Evolutionary conservation across 805 yeast species (phyloP).

Genomic region (Debaryomyces maramus): DNA sequence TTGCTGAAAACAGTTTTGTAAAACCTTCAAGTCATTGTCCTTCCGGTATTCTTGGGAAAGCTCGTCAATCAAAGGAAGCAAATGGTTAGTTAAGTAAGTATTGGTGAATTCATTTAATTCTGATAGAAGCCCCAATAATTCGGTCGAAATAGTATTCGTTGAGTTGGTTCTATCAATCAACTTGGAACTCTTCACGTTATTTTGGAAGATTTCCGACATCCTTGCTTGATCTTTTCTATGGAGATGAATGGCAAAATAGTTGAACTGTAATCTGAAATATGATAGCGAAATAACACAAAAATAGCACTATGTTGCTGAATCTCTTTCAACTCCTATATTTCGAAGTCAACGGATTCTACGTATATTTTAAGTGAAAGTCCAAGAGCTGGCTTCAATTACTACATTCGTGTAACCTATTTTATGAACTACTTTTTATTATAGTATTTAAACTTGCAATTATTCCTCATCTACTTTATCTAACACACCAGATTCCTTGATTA

Average conservation of each 20-base stretch:
- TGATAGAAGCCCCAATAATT: conserved; percentile 21
- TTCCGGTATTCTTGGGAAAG: neutral
- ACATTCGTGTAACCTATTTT: neutral
- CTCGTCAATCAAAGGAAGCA: conserved; percentile 9
- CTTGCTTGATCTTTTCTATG: neutral
- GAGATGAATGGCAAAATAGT: too few relatives aligned
- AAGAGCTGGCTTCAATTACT: too few relatives aligned
- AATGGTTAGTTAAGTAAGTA: conserved; percentile 20
- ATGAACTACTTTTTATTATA: conserved; percentile 4
- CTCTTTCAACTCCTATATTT: too few relatives aligned
- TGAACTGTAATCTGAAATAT: neutral
- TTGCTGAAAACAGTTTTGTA: conserved; percentile 24
- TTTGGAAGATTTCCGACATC: conserved; percentile 8
- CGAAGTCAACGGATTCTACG: too few relatives aligned
- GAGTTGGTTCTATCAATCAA: conserved; percentile 20
- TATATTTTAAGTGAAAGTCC: too few relatives aligned
- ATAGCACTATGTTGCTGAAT: too few relatives aligned
- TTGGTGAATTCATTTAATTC: conserved; percentile 22
- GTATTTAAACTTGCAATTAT: conserved; percentile 11
- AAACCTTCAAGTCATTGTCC: conserved; percentile 7
- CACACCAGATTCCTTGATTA: conserved; percentile 73
- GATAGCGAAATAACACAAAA: neutral
- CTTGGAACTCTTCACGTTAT: neutral
- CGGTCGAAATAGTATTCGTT: conserved; percentile 32
- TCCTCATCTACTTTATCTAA: conserved; percentile 42